Evolutionary conservation across 1,284 basidiomycete genomes (phyloP), one percentile per base, ranked within the genome.

Genomic region (Cryptococcus floricola): DNA sequence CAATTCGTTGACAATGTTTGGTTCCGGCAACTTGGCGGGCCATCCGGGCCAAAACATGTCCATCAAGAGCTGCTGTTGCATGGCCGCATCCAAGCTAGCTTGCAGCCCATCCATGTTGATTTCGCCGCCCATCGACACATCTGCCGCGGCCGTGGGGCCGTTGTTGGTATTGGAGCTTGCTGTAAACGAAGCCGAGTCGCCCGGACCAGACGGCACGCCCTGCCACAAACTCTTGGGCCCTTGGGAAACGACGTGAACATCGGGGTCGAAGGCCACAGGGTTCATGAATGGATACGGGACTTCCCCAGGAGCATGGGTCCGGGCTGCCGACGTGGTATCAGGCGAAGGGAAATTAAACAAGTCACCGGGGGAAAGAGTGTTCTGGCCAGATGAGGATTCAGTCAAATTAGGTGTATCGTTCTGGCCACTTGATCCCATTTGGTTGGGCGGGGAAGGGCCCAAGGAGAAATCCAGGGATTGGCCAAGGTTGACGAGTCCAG

Each of bases 31-130:
- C 39, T 74, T 67, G 5, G 61, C 58, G 3, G 74, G 73, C 77
- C 77, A 78, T 0, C 75, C 74, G 3, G 77, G 76, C 71, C 72
- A 77, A 50, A 77, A 69, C 0, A 78, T 63, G 39, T 76, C 74
- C 54, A 76, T 58, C 3, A 76, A 56, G 2, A 72, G 43, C 49
- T 73, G 71, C 28, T 69, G 63, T 51, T 73, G 68, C 31, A 68
- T 51, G 1, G 58, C 61, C 9, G 64, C 66, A 34, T 69, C 66
- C 5, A 62, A 42, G 28, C 52, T 58, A n/a, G 52, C 61, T 38
- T 58, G 53, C 16, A 59, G 41, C n/a, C 50, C 55, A 41, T 58
- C 58, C 39, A 62, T 41, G 25, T 60, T 53, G 45, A 61, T 63
- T 14, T 58, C 51, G 5, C 45, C 54, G 10, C 52, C 58, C 56